Evolutionary conservation across 2,329 filamentous ascomycete genomes (phyloP), one percentile per base, ranked within the genome.

Genomic region (Exophiala sp.): DNA sequence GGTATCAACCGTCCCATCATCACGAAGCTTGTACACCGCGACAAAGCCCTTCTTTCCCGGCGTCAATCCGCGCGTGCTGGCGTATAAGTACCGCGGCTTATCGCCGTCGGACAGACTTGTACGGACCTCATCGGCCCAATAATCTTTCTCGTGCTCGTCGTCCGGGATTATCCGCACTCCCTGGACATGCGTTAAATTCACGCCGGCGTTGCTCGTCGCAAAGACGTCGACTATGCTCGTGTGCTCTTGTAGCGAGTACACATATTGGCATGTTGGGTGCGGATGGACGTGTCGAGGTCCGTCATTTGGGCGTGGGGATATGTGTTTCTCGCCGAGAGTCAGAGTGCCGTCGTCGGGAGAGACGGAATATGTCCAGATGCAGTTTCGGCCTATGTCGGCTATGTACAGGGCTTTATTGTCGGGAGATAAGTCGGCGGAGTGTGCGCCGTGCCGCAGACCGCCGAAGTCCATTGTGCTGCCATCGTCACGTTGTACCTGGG

Each of bases 311-410:
- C 61, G 51, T 8, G 62, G 62, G 11, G 56, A 54, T 35, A 60
- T 59, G 34, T 62, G 57, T 47, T 61, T 63, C 54, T 61, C 56
- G n/a, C 43, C 59, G 0, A 55, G 55, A 1, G 46, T 55, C n/a
- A 62, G 20, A 10, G 14, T 47, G 12, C 52, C 54, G 6, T 47
- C 47, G 29, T 12, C 20, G 16, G 45, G 35, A n/a, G 52, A 51
- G n/a, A 63, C 50, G 12, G 56, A 45, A 38, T 54, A 65, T 6
- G 60, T 61, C 61, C 61, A 65, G 47, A 65, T 63, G 46, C 61
- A 63, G 49, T 65, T 62, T 2, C 62, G 60, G 2, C 65, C 64
- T 2, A 66, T 66, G 55, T 67, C 64, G 0, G 65, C 64, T 5
- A 67, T 45, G 43, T 66, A 67, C 8, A 67, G 46, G 3, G 58